Base-by-base conservation (phyloP, 1,284 basidiomycete genomes). In the Porogramme epimiltina region DNA sequence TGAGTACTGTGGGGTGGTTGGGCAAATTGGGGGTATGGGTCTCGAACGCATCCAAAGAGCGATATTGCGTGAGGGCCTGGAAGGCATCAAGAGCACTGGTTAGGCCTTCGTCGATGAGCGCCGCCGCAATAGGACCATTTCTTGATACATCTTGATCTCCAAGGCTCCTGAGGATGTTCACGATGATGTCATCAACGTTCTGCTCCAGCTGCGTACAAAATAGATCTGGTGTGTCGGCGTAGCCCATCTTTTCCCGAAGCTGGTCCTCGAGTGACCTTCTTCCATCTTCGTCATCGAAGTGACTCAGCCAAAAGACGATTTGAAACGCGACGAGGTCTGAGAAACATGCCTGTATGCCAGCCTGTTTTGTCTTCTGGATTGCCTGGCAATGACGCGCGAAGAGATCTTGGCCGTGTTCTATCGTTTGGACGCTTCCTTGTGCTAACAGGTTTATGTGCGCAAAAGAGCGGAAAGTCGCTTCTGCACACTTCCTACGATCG, bases 261-360 rank as follows among this genome's bases (percentile, higher is more conserved):
- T 70, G 56, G 3, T 64, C 61, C 33, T 74, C 72, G 10, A 83
- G 61, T 3, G 64, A 65, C n/a, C 63, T 59, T 3, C 38, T 39
- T 1, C 25, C 16, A 2, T 42, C 26, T 2, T 39, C 31, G 23
- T 40, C 36, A 6, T 26, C 15, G 28, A 58, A 51, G 19, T 71
- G 55, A 40, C 79, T 71, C 13, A 82, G 64, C 61, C 73, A 78
- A 23, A 72, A 72, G 6, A 79, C 75, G 42, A 88, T 74, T 51
- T 82, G 77, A 56, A 81, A 77, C 0, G 85, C 89, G 26, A 91
- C 72, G 42, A 91, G 79, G 43, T 89, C 84, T 3, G 88, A 81
- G 54, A 93, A 85, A 62, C 87, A 91, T 46, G 79, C 76, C 18
- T 69, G 71, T 45, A 89, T 68, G 4, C 84, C 91, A 8, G 87